These are phyloP conservation scores for Claviceps fusiformis DNA, from an alignment of 2,329 filamentous ascomycete genomes.

Conservation along the genomic window DNA sequence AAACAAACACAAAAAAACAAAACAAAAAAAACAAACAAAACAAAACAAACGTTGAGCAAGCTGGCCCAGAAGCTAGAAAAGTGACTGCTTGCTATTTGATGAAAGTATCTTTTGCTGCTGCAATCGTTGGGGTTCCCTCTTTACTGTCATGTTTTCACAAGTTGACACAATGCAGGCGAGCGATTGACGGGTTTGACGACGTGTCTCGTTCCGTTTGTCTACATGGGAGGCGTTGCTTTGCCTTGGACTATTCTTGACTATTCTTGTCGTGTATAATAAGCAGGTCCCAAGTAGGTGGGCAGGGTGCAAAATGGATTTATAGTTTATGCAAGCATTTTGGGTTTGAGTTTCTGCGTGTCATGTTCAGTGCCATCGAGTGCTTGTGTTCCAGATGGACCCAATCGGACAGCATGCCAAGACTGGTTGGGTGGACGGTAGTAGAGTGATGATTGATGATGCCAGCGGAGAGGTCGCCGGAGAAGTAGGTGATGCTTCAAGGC, in stretches of 20 bases:
- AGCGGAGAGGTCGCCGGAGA: too few species aligned
- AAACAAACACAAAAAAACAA: too few species aligned
- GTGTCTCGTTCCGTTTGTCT: slow-evolving; percentile 1
- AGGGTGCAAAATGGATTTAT: neutral
- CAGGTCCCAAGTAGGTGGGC: neutral
- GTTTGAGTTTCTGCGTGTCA: too few species aligned
- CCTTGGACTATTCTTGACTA: slow-evolving; percentile 1
- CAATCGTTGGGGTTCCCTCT: neutral
- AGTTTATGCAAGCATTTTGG: too few species aligned
- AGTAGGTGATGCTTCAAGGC: too few species aligned
- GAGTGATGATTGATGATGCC: too few species aligned
- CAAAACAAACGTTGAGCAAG: neutral
- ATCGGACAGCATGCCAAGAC: too few species aligned
- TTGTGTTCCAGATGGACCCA: too few species aligned
- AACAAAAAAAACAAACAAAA: too few species aligned
- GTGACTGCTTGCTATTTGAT: slow-evolving; percentile 2
- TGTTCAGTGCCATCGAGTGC: too few species aligned
- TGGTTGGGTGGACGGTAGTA: too few species aligned
- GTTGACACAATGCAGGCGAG: neutral
- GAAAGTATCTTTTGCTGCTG: neutral
- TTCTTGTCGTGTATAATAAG: slow-evolving; percentile 3
- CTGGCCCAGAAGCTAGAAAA: neutral
- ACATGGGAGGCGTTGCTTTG: slow-evolving; percentile 2
- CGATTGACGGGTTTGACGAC: neutral
- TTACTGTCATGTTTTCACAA: neutral